These are phyloP conservation scores for Penicillium sclerotigenum DNA, from an alignment of 2,329 filamentous ascomycete genomes.

Conservation along the genomic window DNA sequence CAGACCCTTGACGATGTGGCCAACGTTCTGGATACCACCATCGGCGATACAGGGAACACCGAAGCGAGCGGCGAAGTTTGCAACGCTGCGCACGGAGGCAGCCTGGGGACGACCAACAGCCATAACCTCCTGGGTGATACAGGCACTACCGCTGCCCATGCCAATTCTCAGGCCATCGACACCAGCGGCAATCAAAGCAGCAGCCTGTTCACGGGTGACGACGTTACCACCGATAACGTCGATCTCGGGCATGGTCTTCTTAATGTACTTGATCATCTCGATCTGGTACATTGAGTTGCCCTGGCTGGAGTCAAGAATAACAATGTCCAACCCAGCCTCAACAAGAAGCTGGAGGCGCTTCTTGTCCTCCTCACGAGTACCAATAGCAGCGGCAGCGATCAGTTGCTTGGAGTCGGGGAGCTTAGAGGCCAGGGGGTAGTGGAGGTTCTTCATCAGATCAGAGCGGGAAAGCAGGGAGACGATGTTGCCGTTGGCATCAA, in stretches of 20 bases:
- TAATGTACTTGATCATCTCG: conserved; percentile 96
- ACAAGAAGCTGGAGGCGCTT: conserved; percentile 78
- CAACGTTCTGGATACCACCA: conserved; percentile 96
- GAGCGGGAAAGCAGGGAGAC: conserved; percentile 90
- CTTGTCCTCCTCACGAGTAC: conserved; percentile 93
- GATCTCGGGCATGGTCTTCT: conserved; percentile 76
- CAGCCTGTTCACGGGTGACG: conserved; percentile 94
- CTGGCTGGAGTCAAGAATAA: conserved; percentile 92
- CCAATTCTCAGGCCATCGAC: conserved; percentile 96
- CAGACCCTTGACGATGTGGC: conserved; percentile 97
- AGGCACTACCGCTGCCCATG: conserved; percentile 97
- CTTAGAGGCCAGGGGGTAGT: conserved; percentile 96
- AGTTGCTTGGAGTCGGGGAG: conserved; percentile 96
- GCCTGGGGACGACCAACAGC: conserved; percentile 96
- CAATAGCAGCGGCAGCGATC: conserved; percentile 90
- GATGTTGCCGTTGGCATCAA: conserved; percentile 78
- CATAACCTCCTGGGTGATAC: conserved; percentile 99
- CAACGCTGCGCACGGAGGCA: conserved; percentile 85
- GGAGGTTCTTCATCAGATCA: conserved; percentile 96
- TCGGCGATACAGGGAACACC: conserved; percentile 98
- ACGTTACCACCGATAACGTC: conserved; percentile 99
- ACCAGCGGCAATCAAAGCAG: conserved; percentile 84
- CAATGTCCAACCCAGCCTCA: conserved; percentile 91
- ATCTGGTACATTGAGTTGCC: conserved; percentile 99
- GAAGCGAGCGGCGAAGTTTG: conserved; percentile 83